phyloP scores from a whole-genome alignment of 352 stramenopile genomes.

The Globisporangium paddicum region DNA sequence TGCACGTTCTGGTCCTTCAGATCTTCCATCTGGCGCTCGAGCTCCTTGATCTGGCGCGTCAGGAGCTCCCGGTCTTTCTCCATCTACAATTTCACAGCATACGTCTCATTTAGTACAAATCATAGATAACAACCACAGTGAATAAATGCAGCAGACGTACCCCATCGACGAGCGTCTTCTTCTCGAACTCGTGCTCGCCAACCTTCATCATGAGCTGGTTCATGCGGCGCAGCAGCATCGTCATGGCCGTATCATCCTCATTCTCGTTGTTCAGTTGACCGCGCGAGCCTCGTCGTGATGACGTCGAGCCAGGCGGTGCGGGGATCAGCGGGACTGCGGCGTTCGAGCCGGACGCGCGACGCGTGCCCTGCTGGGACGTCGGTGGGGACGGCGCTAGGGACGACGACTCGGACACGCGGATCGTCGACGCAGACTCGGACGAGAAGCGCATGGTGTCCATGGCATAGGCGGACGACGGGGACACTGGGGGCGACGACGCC shows the following conservation, averaged over 20 bases:
- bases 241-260: constrained; percentile 44
- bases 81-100: constrained; percentile 37
- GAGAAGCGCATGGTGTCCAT: constrained; percentile 10
- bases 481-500: constrained; percentile 15
- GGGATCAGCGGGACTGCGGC: background rate
- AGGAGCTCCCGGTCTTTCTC: constrained; percentile 68
- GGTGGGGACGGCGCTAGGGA: constrained; percentile 12
- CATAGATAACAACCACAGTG: background rate
- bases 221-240: constrained; percentile 73
- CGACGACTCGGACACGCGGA: constrained; percentile 10
- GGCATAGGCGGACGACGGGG: constrained; percentile 8
- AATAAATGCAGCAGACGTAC: constrained; percentile 18
- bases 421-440: constrained; percentile 8
- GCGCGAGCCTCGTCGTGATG: constrained; percentile 12
- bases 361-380: constrained; percentile 2
- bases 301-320: constrained; percentile 2
- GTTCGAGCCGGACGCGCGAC: background rate
- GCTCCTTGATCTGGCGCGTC: constrained; percentile 24
- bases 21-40: constrained; percentile 65
- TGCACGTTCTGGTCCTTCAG: constrained; percentile 79
- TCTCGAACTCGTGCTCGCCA: constrained; percentile 85
- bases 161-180: constrained; percentile 76
- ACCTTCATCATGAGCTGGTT: constrained; percentile 84
- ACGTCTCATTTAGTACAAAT: background rate
- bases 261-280: background rate